Percentiles rank a stretch among this genome's conserved stretches.
These are phyloP conservation scores for Cladophialophora carrionii DNA, from an alignment of 2,329 filamentous ascomycete species.

Conservation along the genomic window DNA sequence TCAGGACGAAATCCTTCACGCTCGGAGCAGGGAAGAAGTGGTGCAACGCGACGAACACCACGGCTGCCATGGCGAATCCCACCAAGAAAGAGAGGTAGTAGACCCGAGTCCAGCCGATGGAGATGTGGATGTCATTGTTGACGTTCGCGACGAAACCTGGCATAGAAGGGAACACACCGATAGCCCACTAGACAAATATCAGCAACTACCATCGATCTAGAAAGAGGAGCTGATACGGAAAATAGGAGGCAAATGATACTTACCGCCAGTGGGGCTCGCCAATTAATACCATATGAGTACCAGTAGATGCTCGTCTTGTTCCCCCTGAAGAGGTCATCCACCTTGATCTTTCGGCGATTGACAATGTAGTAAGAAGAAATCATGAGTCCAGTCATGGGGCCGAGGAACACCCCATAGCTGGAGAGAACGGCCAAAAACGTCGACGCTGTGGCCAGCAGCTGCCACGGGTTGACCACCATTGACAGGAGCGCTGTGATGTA, in stretches of 20 bases:
- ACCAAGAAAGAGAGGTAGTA: constrained; percentile 51
- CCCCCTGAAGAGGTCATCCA: constrained; percentile 50
- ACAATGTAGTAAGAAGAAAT: constrained; percentile 45
- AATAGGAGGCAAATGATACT: too few species aligned
- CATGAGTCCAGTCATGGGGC: constrained; percentile 45
- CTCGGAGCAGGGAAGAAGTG: constrained; percentile 25
- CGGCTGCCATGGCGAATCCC: constrained; percentile 48
- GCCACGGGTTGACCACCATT: constrained; percentile 56
- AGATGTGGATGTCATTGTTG: constrained; percentile 37
- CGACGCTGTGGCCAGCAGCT: constrained; percentile 53
- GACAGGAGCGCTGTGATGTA: constrained; percentile 53
- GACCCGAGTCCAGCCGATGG: constrained; percentile 44
- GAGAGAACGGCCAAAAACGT: constrained; percentile 53
- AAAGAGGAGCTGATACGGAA: neutral
- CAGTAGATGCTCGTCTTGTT: constrained; percentile 48
- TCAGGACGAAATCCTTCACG: constrained; percentile 27
- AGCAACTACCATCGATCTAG: neutral
- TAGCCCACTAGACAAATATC: constrained; percentile 41
- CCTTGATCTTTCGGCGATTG: constrained; percentile 46
- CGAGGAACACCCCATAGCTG: constrained; percentile 49
- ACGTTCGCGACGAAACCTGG: constrained; percentile 41
- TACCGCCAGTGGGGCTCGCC: constrained; percentile 44
- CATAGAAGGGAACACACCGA: constrained; percentile 42
- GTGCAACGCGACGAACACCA: constrained; percentile 36
- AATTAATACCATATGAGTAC: constrained; percentile 51